A percentile compares a stretch with the other conserved stretches of the same genome.
These are phyloP conservation scores for Chlamydomonas incerta DNA, from an alignment of 139 green algal species.

Conservation along the genomic window DNA sequence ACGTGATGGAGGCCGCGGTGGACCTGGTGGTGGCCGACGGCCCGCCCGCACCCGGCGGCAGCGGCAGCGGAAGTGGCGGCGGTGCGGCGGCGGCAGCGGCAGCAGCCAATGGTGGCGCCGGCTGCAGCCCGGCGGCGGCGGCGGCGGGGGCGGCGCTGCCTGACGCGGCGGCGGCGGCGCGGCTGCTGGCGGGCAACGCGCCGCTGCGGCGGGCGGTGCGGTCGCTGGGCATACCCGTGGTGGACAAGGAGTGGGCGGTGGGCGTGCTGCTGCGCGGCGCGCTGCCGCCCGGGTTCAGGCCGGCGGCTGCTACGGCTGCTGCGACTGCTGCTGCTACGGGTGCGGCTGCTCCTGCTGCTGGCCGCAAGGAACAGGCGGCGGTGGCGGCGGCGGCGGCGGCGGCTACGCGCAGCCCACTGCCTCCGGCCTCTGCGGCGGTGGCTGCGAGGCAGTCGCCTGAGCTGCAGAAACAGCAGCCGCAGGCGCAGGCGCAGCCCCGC, in stretches of 20 bases:
- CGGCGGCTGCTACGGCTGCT: background rate
- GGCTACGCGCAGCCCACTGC: no score
- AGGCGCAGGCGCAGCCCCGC: background rate
- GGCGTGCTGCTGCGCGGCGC: conserved; percentile 7
- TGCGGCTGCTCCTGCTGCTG: no score
- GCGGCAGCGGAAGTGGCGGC: no score
- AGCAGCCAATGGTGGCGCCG: background rate
- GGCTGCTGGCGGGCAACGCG: background rate
- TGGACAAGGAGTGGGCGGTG: conserved; percentile 43
- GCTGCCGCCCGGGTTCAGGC: conserved; percentile 15
- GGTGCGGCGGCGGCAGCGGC: background rate
- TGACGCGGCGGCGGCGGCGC: background rate
- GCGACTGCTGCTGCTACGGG: background rate
- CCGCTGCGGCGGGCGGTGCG: conserved; percentile 16
- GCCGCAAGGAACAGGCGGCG: background rate
- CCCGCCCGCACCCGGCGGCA: background rate
- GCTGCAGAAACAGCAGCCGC: no score
- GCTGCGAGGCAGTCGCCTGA: no score
- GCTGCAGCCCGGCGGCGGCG: background rate
- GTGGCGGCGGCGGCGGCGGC: no score
- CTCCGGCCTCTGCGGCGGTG: no score
- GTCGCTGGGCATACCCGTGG: conserved; percentile 15
- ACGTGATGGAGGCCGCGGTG: conserved; percentile 23
- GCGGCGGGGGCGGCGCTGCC: background rate
- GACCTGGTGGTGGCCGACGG: conserved; percentile 10